phyloP scores from a whole-genome alignment of 768 basidiomycete genomes.

The Trametes cinnabarina region DNA sequence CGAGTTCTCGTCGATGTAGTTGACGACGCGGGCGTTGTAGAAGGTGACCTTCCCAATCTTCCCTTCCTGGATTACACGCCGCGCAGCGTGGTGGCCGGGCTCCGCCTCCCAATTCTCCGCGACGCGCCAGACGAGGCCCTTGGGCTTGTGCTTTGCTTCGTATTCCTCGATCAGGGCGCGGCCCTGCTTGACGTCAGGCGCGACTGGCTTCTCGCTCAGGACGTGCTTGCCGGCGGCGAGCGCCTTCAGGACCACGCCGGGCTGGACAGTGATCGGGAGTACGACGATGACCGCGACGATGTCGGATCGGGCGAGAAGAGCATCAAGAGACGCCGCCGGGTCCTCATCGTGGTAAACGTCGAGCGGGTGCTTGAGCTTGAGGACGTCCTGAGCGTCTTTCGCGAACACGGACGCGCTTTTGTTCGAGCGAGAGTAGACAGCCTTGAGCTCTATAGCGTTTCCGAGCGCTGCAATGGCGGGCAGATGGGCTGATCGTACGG shows the following conservation, averaged over 20 bases:
- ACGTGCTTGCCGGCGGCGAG: conserved; percentile 83
- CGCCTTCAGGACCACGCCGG: conserved; percentile 59
- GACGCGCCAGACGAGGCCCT: conserved; percentile 74
- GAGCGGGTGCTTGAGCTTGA: conserved; percentile 43
- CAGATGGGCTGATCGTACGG: conserved; percentile 59
- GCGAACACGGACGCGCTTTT: conserved; percentile 56
- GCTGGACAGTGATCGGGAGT: conserved; percentile 76
- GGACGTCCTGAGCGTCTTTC: conserved; percentile 38
- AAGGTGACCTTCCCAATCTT: conserved; percentile 70
- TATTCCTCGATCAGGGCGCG: conserved; percentile 65
- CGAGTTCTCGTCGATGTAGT: conserved; percentile 55
- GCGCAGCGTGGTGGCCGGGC: conserved; percentile 51
- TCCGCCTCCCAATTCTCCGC: conserved; percentile 79
- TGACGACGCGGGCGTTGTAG: conserved; percentile 57
- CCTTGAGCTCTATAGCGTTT: conserved; percentile 49
- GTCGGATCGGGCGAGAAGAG: conserved; percentile 64
- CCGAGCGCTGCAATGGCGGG: conserved; percentile 64
- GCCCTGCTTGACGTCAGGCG: conserved; percentile 63
- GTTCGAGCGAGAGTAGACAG: conserved; percentile 79
- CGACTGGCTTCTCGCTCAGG: conserved; percentile 85
- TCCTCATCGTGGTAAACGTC: conserved; percentile 56
- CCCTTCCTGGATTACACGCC: conserved; percentile 49
- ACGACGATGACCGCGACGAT: conserved; percentile 72
- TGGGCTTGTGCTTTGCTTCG: conserved; percentile 58
- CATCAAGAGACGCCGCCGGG: conserved; percentile 47